A percentile compares a stretch with the other conserved stretches of the same genome.
phyloP scores from a whole-genome alignment of 225 moss, liverwort and hornwort species.

The Pseudisothecium myosuroides region DNA sequence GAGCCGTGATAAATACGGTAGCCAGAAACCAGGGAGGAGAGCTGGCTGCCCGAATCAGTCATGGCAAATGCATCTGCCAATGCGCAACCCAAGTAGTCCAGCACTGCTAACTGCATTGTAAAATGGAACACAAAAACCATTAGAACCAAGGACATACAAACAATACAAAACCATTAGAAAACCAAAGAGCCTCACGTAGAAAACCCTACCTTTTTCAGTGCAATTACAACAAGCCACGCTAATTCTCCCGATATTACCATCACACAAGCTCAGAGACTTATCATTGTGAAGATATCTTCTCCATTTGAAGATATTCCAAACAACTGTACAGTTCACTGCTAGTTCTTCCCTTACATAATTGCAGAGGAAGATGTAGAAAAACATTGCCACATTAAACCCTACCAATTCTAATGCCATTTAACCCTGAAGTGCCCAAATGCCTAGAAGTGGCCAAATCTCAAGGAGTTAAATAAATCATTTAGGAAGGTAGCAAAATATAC shows the following conservation, averaged over 20 bases:
- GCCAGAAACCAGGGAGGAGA: slow-evolving; percentile 78
- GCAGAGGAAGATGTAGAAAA: background rate
- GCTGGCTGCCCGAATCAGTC: slow-evolving; percentile 94
- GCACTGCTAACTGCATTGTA: slow-evolving; percentile 57
- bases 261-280: background rate
- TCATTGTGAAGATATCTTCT: background rate
- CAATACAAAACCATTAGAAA: background rate
- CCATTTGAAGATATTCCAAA: background rate
- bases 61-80: slow-evolving; percentile 83
- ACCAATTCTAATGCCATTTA: background rate
- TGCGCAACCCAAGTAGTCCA: slow-evolving; percentile 86
- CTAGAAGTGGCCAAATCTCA: background rate
- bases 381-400: background rate
- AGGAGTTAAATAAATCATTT: background rate
- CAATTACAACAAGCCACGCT: background rate
- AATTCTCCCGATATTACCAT: background rate
- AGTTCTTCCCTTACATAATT: background rate
- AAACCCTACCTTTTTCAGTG: background rate
- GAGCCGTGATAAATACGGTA: slow-evolving; percentile 73
- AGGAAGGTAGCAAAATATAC: background rate
- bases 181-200: background rate
- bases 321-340: background rate
- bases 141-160: background rate
- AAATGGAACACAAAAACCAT: background rate
- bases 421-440: background rate